Base-by-base conservation (phyloP, 1,284 basidiomycete species). In the Ustilago bromivora region DNA sequence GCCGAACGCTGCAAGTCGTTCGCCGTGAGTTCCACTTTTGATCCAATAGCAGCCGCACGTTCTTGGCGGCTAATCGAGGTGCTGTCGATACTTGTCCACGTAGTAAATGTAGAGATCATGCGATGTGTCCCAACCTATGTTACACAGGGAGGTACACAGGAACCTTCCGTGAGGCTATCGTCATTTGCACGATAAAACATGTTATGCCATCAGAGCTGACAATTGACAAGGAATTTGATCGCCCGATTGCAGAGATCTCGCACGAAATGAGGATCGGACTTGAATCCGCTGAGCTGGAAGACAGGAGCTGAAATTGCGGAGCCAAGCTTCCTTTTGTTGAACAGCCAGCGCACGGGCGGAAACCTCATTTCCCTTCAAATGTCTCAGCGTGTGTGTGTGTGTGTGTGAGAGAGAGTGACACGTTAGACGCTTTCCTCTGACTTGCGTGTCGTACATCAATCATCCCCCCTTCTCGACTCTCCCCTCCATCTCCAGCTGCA, bases 1-100 rank as follows among this genome's bases (percentile, higher is more conserved):
- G 56, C 63, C 63, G 63, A 52, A 34, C 53, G 40, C 56, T 66
- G 63, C 63, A 66, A 34, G 32, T 66, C 52, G 57, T 47, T 59
- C 63, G 63, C 63, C 63, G 63, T 59, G 36, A 38, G 51, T 40
- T 41, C 28, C 47, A 46, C n/a, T 46, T 43, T 41, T 19, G 38
- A 38, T 10, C 56, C 62, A 58, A 65, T 65, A 56, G 56, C 40
- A 58, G 19, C 8, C 23, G 13, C 34, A 35, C 43, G 23, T 56
- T 49, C 36, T 9, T 19, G 19, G 3, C 28, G 19, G 46, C 46
- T 7, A 8, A 40, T 28, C 49, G 28, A 32, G 28, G 1, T 51
- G 15, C 38, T 40, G 38, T 6, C 23, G 23, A 28, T 28, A 28
- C 23, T 28, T 28, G 23, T 28, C 23, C 23, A 28, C 0, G 23